Base-by-base conservation (phyloP, 2,329 filamentous ascomycete species). In the Pochonia chlamydosporia region DNA sequence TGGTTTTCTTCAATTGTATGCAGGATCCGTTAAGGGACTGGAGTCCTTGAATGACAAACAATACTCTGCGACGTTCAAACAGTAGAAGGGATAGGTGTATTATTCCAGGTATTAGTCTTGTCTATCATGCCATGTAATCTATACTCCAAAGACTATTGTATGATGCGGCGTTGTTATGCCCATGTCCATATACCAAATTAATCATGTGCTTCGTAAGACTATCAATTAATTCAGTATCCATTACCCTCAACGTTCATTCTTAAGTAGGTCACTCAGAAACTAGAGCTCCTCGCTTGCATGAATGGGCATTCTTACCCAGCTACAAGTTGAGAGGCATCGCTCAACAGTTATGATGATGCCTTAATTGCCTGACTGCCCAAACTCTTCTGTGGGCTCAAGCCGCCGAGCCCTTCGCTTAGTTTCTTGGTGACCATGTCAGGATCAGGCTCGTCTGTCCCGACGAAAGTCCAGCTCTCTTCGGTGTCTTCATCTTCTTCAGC, bases 381-480 rank as follows among this genome's bases (percentile, higher is more conserved):
- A 33, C 56, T 48, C 47, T 53, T 60, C 36, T 56, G 55, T 20
- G 47, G 54, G 18, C 37, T 44, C 13, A 54, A 39, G 6, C 52
- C 53, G 26, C 47, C 53, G 21, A 67, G 54, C 7, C 63, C 65
- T 41, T 66, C 66, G 51, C 66, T 68, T 43, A 72, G 54, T 47
- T 65, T 67, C 60, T 65, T 67, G 13, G 67, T 72, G 39, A 66
- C 57, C 16, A 66, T 63, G 14, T 74, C 71, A 1, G 70, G 65
- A 40, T 75, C 72, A 1, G 68, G 69, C 52, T 74, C 73, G 45
- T 72, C 71, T 25, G 66, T 69, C 5, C 88, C 89, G 18, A 96
- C 78, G 66, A 96, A 89, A 0, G 91, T 96, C 92, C 91, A 97
- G 61, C 84, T 88, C 63, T 95, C 89, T 51, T 86, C 84, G 11